Percentiles rank a stretch among this genome's conserved stretches.
phyloP scores from a whole-genome alignment of 768 basidiomycete genomes.

The Tylopilus felleus region DNA sequence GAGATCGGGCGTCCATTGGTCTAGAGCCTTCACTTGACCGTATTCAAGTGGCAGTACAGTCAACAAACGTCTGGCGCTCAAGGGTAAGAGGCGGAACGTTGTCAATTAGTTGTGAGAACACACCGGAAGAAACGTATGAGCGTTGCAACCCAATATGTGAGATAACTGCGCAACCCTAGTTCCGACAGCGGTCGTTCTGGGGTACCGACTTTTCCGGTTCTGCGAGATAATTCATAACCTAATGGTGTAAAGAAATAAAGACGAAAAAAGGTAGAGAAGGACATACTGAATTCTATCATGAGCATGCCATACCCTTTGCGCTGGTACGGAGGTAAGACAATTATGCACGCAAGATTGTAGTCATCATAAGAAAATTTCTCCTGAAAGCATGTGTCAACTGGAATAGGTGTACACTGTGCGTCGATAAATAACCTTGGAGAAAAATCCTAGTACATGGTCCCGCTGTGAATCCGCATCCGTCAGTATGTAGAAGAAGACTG shows the following conservation, averaged over 20 bases:
- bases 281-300: slow-evolving; percentile 96
- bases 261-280: background rate
- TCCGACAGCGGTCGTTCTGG: slow-evolving; percentile 96
- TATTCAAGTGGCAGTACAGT: slow-evolving; percentile 57
- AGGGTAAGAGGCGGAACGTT: background rate
- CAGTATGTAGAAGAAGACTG: slow-evolving; percentile 86
- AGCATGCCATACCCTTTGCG: slow-evolving; percentile 89
- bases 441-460: slow-evolving; percentile 78
- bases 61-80: slow-evolving; percentile 47
- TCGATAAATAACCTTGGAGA: slow-evolving; percentile 49
- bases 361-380: slow-evolving; percentile 96
- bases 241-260: background rate
- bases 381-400: slow-evolving; percentile 33
- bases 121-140: slow-evolving; percentile 83
- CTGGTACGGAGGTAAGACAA: slow-evolving; percentile 92
- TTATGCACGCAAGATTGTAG: slow-evolving; percentile 96
- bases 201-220: slow-evolving; percentile 76
- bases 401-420: background rate
- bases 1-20: slow-evolving; percentile 43
- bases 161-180: slow-evolving; percentile 86
- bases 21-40: slow-evolving; percentile 41
- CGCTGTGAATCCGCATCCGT: slow-evolving; percentile 78
- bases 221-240: slow-evolving; percentile 93
- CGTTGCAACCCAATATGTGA: slow-evolving; percentile 82
- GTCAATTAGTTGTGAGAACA: slow-evolving; percentile 1